Evolutionary conservation across 176 grass and related monocot species (phyloP), one percentile per base, ranked within the genome.

Genomic region (Cymbopogon citratus): DNA sequence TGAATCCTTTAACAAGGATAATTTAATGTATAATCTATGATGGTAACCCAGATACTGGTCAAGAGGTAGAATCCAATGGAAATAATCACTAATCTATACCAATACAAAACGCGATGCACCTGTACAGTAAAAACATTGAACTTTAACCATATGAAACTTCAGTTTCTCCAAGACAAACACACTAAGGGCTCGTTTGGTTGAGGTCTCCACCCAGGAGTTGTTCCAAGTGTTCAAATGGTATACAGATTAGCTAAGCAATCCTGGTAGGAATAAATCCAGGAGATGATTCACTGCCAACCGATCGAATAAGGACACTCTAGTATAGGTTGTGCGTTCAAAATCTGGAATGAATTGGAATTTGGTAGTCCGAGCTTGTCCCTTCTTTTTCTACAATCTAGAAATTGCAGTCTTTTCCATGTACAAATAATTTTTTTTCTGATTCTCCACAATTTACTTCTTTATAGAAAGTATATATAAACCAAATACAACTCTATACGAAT

Each of bases 91-190:
- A 70, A 12, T 69, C 33, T 67, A 76, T 62, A 66, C 24, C 45
- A n/a, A 34, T 48, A 67, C 4, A 86, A 35, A 80, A 74, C 15
- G 18, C 71, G 56, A 83, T 45, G 66, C 9, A 71, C 29, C 61
- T 29, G 38, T 24, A 56, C 5, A 28, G 48, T 54, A 66, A 48
- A 66, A 33, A 5, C 25, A 15, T 60, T 54, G 5, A 23, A 48
- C 23, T 16, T 61, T 62, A 21, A 73, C 35, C 15, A 56, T 59
- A n/a, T 45, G 14, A 71, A 29, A 24, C 39, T 44, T 43, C 41
- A 70, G 48, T 40, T 56, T 41, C 25, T 61, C n/a, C 3, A 59
- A 52, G 63, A 62, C 6, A 74, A 74, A 25, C 19, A 44, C 25
- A 67, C 29, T 38, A 66, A 15, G 31, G 31, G 31, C 31, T 33